Evolutionary conservation across 129 eudicot species (phyloP), one percentile per base, ranked within the genome.

Genomic region (Tanacetum coccineum): DNA sequence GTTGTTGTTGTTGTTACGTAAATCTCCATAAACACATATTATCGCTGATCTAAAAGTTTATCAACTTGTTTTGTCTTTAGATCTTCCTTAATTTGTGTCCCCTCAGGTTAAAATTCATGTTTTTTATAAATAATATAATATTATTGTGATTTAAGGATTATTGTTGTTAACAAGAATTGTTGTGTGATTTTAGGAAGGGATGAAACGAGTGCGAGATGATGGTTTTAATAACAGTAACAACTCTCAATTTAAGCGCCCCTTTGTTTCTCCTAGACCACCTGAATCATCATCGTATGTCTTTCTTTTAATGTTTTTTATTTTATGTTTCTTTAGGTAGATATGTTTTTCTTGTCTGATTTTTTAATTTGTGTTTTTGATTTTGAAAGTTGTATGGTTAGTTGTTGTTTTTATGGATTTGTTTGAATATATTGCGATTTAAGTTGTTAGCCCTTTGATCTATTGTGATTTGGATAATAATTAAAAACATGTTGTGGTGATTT

Each of bases 171-270:
- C 54, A 59, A 12, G 21, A 47, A 25, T 67, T 48, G 50, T 14
- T 40, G 39, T 71, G 32, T 12, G 22, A n/a, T 67, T 68, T 48
- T 36, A 21, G 44, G 72, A 64, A 93, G 95, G 76, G 76, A 94
- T 94, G 99, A 94, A 94, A 81, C 84, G 99, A 48, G 66, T 85
- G 66, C 85, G 96, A 0, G 99, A 94, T 52, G 99, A 93, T 66
- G 87, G 52, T 45, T 84, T 63, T 75, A 59, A 59, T 66, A 73
- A 67, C 57, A 73, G 68, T 25, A 36, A 36, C 42, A 90, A 76
- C 76, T 80, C 96, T 70, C 97, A 84, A 81, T 84, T 87, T 74
- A 89, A 87, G 76, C 90, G 97, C 48, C 96, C 95, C 20, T 89
- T 87, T 72, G 95, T 80, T 61, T 73, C 97, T 67, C 87, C 93